Conservation (phyloP, 2,329 filamentous ascomycete species). For the Piedraia hortae region DNA sequence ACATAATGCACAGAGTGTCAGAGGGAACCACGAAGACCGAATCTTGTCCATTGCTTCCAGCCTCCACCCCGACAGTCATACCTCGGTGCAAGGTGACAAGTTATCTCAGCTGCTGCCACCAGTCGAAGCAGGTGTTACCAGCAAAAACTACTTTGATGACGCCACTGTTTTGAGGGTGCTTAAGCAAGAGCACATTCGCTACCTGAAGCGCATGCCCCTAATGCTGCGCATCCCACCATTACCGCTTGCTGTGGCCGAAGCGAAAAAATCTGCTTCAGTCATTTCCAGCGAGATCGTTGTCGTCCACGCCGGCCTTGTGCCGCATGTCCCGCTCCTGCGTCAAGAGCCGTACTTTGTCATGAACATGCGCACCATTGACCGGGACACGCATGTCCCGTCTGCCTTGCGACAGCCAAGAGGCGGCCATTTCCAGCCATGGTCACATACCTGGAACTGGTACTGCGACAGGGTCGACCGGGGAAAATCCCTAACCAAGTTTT, state of each 20-base stretch:
- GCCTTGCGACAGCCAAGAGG: constrained; percentile 9
- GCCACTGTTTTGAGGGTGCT: constrained; percentile 7
- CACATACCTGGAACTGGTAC: constrained; percentile 12
- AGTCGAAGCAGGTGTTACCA: too few relatives aligned
- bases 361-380: constrained; percentile 67
- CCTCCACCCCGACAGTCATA: constrained; percentile 13
- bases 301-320: constrained; percentile 67
- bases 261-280: constrained; percentile 17
- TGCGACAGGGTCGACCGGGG: constrained; percentile 8
- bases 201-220: constrained; percentile 12
- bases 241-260: constrained; percentile 5
- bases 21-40: constrained; percentile 80
- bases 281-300: constrained; percentile 33
- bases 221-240: constrained; percentile 13
- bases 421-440: constrained; percentile 8
- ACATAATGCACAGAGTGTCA: constrained; percentile 50
- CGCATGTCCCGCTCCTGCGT: constrained; percentile 37
- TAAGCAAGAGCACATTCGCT: constrained; percentile 9
- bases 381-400: constrained; percentile 30
- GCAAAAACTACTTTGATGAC: constrained; percentile 8
- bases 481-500: constrained; percentile 4
- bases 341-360: constrained; percentile 63
- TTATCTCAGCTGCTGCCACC: too few relatives aligned
- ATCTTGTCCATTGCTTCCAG: constrained; percentile 23
- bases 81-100: too few relatives aligned